Base-by-base conservation (phyloP, 2,329 filamentous ascomycete genomes). In the Sarocladium strictum region DNA sequence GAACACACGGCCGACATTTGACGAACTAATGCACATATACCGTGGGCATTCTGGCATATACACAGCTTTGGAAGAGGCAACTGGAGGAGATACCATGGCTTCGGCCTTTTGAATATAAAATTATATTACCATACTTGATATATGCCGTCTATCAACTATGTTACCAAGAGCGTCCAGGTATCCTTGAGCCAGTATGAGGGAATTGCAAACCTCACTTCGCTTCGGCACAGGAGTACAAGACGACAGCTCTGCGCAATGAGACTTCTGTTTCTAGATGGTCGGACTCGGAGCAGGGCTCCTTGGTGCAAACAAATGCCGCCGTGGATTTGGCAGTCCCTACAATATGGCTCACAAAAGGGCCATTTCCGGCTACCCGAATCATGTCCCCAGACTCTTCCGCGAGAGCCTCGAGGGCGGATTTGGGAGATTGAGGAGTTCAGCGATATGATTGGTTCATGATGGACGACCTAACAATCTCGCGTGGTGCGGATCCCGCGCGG, bases 281-380 rank as follows among this genome's bases (percentile, higher is more conserved):
- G 19, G 47, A 21, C 27, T 51, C 47, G 47, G 47, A 51, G 24
- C 21, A 29, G 4, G 27, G 47, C 17, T 32, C 17, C 47, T 29
- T 35, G 47, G 26, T 32, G n/a, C 26, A 51, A 35, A 51, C 47
- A 51, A 51, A 51, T 51, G 47, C 47, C 47, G 47, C 47, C 29
- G 19, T 51, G 47, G 47, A 51, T 35, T 29, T 32, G 11, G 47
- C 15, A 17, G 47, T 33, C 47, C 47, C 27, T 35, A 51, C 47
- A 51, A 51, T 51, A 26, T 51, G 26, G 47, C 12, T 29, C 19
- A 35, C 29, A 24, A n/a, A 3, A 35, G n/a, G 27, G 47, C 15
- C 47, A 35, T 33, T 51, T 35, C 47, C 47, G 47, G 19, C 47
- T 51, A 51, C 27, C 47, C 47, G 47, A 51, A 51, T 51, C 47